Evolutionary conservation across 1,139 yeast species (phyloP), one percentile per base, ranked within the genome.

Genomic region (Saccharomycopsis crataegensis): DNA sequence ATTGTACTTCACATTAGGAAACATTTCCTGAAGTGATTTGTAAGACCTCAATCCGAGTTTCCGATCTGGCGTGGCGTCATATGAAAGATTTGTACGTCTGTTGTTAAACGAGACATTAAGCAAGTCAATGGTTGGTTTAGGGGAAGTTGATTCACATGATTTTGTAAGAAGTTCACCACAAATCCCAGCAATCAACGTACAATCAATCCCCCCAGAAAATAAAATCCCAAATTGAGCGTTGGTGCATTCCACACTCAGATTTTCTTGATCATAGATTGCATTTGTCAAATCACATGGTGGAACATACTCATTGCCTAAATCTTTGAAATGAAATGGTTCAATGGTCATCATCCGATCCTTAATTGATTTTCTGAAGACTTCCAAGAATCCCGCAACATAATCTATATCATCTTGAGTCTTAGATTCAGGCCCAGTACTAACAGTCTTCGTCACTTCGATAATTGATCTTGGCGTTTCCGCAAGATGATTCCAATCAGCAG

Each of bases 161-260:
- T 22, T 22, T 22, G 28, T 22, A 33, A 67, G 54, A 42, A 62
- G 14, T 50, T 58, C 48, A 56, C 76, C 68, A 62, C 70, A 56
- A 50, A 71, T 40, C 16, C 75, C 72, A 22, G 95, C 90, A 12
- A 93, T 63, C 0, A 93, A 70, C 0, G 97, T 85, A 65, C 99
- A 93, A 63, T 93, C 99, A 8, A 93, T 72, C 0, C 99, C 99
- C 1, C 99, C 99, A 44, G 97, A 89, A 64, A 89, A 93, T 40
- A 93, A 69, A 0, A 93, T 73, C 0, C 88, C 89, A 32, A 86
- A 65, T 8, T 66, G 62, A 2, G 78, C 66, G 14, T 51, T 49
- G n/a, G 59, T 55, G 45, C 22, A n/a, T 22, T 22, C 28, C 17
- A 12, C 22, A 37, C 41, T 12, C 3, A 38, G 7, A 32, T n/a